Percentiles rank a stretch among this genome's conserved stretches.
Evolutionary conservation across 2,329 filamentous ascomycete species (phyloP).

Genomic region (Trichophyton benhamiae): DNA sequence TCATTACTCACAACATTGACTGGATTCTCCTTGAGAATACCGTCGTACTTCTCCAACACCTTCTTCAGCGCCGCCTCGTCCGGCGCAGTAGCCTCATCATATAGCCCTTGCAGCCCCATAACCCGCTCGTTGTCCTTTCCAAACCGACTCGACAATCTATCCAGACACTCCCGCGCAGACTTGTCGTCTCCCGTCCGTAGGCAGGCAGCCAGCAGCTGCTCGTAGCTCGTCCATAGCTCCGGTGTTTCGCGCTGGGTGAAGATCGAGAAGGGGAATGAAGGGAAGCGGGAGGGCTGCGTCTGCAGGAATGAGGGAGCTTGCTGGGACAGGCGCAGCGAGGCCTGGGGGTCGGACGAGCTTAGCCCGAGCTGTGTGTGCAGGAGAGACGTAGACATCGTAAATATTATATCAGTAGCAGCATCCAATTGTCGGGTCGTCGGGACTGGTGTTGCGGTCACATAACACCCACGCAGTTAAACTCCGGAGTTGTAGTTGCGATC

Average conservation of each 20-base stretch:
- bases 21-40: constrained; percentile 57
- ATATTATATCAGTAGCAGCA: neutral
- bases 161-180: constrained; percentile 62
- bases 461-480: neutral
- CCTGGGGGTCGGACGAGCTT: constrained; percentile 33
- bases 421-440: too few relatives aligned
- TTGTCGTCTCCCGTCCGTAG: constrained; percentile 73
- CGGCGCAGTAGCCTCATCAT: constrained; percentile 68
- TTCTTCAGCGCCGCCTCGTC: constrained; percentile 52
- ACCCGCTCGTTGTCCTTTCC: constrained; percentile 74
- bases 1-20: constrained; percentile 57
- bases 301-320: constrained; percentile 32
- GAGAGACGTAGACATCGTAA: neutral
- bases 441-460: neutral
- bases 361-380: neutral
- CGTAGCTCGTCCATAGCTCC: constrained; percentile 73
- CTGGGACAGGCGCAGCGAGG: constrained; percentile 33
- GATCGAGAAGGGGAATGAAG: constrained; percentile 42
- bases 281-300: constrained; percentile 37
- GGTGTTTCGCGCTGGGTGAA: constrained; percentile 51
- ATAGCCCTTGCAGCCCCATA: constrained; percentile 68
- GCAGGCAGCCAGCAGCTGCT: constrained; percentile 75
- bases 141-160: constrained; percentile 66
- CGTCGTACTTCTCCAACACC: constrained; percentile 66
- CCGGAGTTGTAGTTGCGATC: neutral